Base-by-base conservation (phyloP, 164 flowering plant species). In the Kalanchoe fedtschenkoi region DNA sequence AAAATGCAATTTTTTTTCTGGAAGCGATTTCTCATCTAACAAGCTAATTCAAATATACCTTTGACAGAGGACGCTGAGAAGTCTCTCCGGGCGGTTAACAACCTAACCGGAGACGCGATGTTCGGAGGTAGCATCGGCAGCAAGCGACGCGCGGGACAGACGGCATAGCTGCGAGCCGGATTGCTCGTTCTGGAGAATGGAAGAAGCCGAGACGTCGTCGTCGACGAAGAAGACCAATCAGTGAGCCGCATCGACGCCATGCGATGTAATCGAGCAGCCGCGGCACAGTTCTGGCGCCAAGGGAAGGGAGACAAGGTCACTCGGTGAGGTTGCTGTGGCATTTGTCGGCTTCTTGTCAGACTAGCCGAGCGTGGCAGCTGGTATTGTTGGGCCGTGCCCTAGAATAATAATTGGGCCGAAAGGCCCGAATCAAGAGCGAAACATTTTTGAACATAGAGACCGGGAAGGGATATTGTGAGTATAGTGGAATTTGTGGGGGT, bases 211-310 rank as follows among this genome's bases (percentile, higher is more conserved):
- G 53, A 21, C 26, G 24, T 46, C 39, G 6, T 37, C 39, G 39
- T 8, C 6, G 11, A 5, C 26, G 53, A 46, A 10, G 54, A 47
- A 29, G n/a, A n/a, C n/a, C 14, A 47, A 22, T 47, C 54, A 10
- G 54, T 11, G 54, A 47, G 54, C 54, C 54, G 54, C 54, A 22
- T 14, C 13, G 54, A 47, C 11, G 54, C 28, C 54, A 47, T 47
- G 54, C 28, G 29, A 47, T 47, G 54, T 22, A 19, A 9, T 22
- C 14, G 54, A 22, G 26, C 22, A n/a, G n/a, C n/a, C n/a, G n/a
- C n/a, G n/a, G n/a, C n/a, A n/a, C n/a, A n/a, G n/a, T n/a, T n/a
- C n/a, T n/a, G n/a, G n/a, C 24, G 9, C 39, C 39, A 5, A 9
- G 39, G 14, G 39, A 37, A 37, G 39, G 2, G 39, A 37, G 39